phyloP scores from a whole-genome alignment of 352 stramenopile species.

The Pythium scleroteichum region DNA sequence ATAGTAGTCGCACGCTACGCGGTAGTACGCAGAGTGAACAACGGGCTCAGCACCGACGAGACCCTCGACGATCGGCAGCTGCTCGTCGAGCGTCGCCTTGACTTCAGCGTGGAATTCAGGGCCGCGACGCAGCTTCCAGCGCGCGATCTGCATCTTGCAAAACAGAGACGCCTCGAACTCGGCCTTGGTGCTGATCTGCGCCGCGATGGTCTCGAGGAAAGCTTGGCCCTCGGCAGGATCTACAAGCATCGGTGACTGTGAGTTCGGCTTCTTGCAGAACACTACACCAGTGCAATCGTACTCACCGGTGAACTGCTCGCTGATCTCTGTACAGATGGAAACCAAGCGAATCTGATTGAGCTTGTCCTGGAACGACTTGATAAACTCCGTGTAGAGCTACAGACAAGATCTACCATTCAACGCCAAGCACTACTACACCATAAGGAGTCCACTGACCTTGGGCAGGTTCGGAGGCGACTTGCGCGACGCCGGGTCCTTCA shows the following conservation, averaged over 20 bases:
- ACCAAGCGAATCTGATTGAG: slow-evolving; percentile 95
- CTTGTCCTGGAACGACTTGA: slow-evolving; percentile 94
- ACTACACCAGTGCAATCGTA: too few species aligned
- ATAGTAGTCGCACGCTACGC: slow-evolving; percentile 93
- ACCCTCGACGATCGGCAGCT: slow-evolving; percentile 75
- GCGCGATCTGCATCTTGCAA: slow-evolving; percentile 76
- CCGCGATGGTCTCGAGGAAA: slow-evolving; percentile 69
- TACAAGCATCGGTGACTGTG: not conserved
- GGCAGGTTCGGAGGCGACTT: slow-evolving; percentile 60
- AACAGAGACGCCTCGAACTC: slow-evolving; percentile 68
- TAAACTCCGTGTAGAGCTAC: slow-evolving; percentile 94
- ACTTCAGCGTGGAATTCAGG: slow-evolving; percentile 55
- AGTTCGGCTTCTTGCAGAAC: too few species aligned
- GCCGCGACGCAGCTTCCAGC: slow-evolving; percentile 69
- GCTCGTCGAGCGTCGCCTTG: slow-evolving; percentile 69
- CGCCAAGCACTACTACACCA: not conserved
- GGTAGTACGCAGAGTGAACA: slow-evolving; percentile 94
- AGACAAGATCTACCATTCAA: not conserved
- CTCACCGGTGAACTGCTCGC: slow-evolving; percentile 58
- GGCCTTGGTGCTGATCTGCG: slow-evolving; percentile 61
- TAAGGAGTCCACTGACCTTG: slow-evolving; percentile 21
- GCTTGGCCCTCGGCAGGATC: slow-evolving; percentile 65
- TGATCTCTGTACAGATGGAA: slow-evolving; percentile 91
- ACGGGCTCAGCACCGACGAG: slow-evolving; percentile 87
- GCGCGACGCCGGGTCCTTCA: slow-evolving; percentile 74